Evolutionary conservation across 139 green algal genomes (phyloP).

Genomic region (Gonium pectorale): DNA sequence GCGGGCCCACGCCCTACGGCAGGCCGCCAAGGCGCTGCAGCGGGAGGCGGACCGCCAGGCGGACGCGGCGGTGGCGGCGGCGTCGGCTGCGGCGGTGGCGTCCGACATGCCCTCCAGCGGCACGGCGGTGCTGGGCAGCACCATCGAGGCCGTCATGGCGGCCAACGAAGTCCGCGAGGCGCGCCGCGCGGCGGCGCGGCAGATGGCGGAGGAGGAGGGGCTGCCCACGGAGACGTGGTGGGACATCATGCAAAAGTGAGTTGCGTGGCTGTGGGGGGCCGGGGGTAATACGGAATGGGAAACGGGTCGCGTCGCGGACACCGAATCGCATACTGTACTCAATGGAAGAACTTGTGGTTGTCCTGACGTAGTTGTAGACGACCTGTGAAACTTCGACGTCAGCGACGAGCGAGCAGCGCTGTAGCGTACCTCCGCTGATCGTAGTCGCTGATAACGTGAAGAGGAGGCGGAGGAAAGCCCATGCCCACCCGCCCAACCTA

Average conservation of each 20-base stretch:
- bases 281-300: not conserved
- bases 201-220: conserved; percentile 20
- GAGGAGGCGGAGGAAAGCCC: too few relatives aligned
- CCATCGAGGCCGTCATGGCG: not conserved
- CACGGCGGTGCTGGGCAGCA: not conserved
- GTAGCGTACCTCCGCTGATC: too few relatives aligned
- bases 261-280: too few relatives aligned
- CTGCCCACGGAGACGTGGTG: conserved; percentile 40
- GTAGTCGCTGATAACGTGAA: too few relatives aligned
- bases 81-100: not conserved
- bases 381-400: too few relatives aligned
- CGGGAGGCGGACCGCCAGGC: conserved; percentile 12
- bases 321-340: too few relatives aligned
- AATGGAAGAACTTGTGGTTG: too few relatives aligned
- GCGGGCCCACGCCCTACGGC: too few relatives aligned
- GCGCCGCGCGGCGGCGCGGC: conserved; percentile 6
- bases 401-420: too few relatives aligned
- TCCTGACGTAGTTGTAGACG: too few relatives aligned
- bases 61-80: not conserved
- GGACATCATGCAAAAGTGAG: conserved; percentile 49
- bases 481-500: too few relatives aligned
- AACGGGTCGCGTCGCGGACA: too few relatives aligned
- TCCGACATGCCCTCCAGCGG: not conserved
- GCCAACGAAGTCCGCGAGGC: conserved; percentile 33
- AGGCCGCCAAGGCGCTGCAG: not conserved